Evolutionary conservation across 2,329 filamentous ascomycete species (phyloP), one percentile per base, ranked within the genome.

Genomic region (Grosmannia serpens): DNA sequence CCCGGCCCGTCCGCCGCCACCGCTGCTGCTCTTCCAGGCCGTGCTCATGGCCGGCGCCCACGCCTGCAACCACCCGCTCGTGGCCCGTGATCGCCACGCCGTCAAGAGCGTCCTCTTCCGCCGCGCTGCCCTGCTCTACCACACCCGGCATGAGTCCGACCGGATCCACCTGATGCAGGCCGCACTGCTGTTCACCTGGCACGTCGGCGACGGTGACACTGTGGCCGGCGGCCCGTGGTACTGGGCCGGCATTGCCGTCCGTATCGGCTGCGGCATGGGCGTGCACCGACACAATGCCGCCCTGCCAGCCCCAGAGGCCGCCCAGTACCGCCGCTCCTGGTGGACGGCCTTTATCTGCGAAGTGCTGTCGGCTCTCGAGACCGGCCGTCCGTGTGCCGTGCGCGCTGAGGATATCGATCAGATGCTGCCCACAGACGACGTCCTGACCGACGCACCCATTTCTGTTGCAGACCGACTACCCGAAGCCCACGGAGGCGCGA

Each of bases 221-320:
- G 62, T 67, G 1, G 53, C 56, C 26, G 57, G 58, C 26, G 67
- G 67, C 38, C 59, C 60, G 0, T 69, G 63, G 46, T 67, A 65
- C 49, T 69, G 68, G 68, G 47, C 54, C 5, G 67, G 67, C 27
- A 60, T 64, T 38, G 68, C 67, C 2, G 55, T 59, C 20, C 62
- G 68, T n/a, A 67, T 67, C 38, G 66, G 62, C 11, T 66, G 64
- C 54, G 67, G 68, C 11, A 52, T 70, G 38, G 67, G 66, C 7
- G 58, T 65, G 56, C 67, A 69, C 47, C 64, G 67, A 58, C 24
- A 61, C 47, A 58, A 61, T n/a, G 20, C 35, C 9, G 44, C 50
- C 11, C 58, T 59, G 26, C 58, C 55, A 13, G n/a, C n/a, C 3
- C 22, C 17, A 17, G 60, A 59, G 24, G 20, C 33, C 13, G 9